Evolutionary conservation across 228 moss, liverwort and hornwort species (phyloP), one percentile per base, ranked within the genome.

Genomic region (Sphagnum fallax): DNA sequence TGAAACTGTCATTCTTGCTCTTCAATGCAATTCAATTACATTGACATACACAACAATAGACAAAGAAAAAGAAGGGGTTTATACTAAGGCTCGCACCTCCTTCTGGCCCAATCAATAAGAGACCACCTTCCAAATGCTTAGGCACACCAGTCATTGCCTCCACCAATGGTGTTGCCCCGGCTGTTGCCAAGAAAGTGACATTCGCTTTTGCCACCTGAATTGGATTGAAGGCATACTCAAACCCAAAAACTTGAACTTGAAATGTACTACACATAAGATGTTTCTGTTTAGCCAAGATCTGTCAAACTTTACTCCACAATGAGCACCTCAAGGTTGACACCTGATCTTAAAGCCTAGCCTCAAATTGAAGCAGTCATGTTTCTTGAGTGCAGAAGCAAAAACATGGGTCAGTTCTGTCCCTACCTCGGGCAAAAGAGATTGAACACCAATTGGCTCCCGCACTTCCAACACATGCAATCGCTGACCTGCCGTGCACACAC

Each of bases 101-200:
- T 90, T 97, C 93, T 6, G 93, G 93, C 8, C 96, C 96, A 66
- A 93, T 74, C 51, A 97, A 66, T 64, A 97, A 69, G 0, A 91
- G 67, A 49, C 95, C 95, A 64, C 79, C 84, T 55, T 70, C 51
- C 6, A 75, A 75, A 58, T 47, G 72, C 61, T 57, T 61, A 48
- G 86, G 62, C 47, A 73, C 67, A 53, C 63, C 72, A 51, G 75
- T 47, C 64, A 91, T 62, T 47, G 72, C 58, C 65, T 86, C 79
- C 16, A 83, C 70, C 47, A 97, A 73, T 18, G 96, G 88, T 50
- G 83, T 83, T 69, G 90, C 89, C 59, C 81, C 89, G 11, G 96
- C 91, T 52, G 89, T 73, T 66, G 96, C 96, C 68, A 97, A 78
- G 12, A 97, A 82, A 18, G 77, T 75, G 55, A 90, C 79, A 67